Conservation (phyloP, 805 yeast species). For the Kodamaea kakaduensis region DNA sequence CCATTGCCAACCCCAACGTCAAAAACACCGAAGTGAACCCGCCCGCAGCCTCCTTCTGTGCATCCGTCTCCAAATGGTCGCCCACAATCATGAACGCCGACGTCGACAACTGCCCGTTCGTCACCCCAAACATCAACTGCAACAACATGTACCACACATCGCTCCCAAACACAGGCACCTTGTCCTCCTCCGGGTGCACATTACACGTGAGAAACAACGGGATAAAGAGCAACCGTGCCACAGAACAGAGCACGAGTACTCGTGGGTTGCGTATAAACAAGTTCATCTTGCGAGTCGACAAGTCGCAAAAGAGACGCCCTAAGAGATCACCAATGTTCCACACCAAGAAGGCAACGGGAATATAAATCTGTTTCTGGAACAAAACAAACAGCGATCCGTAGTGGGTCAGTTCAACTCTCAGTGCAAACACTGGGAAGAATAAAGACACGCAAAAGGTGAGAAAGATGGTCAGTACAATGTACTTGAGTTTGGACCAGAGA, state of each 20-base stretch:
- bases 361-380: slow-evolving; percentile 45
- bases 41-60: slow-evolving; percentile 87
- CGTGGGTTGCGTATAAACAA: slow-evolving; percentile 40
- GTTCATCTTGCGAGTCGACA: slow-evolving; percentile 37
- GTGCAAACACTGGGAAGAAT: slow-evolving; percentile 87
- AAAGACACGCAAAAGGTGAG: slow-evolving; percentile 70
- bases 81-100: slow-evolving; percentile 77
- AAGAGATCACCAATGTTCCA: slow-evolving; percentile 90
- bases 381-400: slow-evolving; percentile 28
- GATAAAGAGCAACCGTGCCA: slow-evolving; percentile 54
- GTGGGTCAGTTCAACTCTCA: slow-evolving; percentile 52
- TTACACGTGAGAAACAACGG: slow-evolving; percentile 74
- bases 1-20: slow-evolving; percentile 72
- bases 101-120: slow-evolving; percentile 84
- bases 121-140: slow-evolving; percentile 77
- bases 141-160: slow-evolving; percentile 65
- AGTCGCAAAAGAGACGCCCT: slow-evolving; percentile 73
- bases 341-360: slow-evolving; percentile 73
- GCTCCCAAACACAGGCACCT: slow-evolving; percentile 43
- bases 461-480: slow-evolving; percentile 66
- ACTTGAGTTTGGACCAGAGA: slow-evolving; percentile 59
- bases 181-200: slow-evolving; percentile 37
- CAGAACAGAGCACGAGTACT: slow-evolving; percentile 50
- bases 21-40: slow-evolving; percentile 84
- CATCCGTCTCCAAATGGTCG: slow-evolving; percentile 51